Base-by-base conservation (phyloP, 2,329 filamentous ascomycete species). In the Diaporthe aspalathi region DNA sequence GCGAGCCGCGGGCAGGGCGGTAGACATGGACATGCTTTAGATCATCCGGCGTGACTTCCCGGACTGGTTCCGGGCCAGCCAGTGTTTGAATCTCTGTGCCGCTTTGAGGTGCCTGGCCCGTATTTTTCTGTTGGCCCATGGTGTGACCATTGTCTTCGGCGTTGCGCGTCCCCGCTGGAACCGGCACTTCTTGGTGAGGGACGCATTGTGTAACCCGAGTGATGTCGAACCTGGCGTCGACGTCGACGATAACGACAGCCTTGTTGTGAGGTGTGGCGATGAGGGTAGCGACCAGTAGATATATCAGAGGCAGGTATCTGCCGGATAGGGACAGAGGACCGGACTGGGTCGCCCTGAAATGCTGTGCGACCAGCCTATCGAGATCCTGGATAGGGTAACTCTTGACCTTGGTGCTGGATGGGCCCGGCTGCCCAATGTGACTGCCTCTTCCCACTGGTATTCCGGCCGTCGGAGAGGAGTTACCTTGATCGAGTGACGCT, bases 221-320 rank as follows among this genome's bases (percentile, higher is more conserved):
- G 2, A 84, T 79, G 71, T 90, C 88, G 73, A 92, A 91, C 11
- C 84, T 83, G 11, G 81, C 81, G 56, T 89, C 87, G 1, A 86
- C 77, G 74, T 91, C 90, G 60, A 92, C 76, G 8, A 92, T 74
- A 0, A 87, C 80, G 9, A 91, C 76, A 8, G 87, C 80, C 75
- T 87, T 86, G 40, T 76, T 74, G 65, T 85, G 79, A 12, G 87
- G 86, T 5, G 83, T 73, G 0, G 83, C 79, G n/a, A 90, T 79
- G 47, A 90, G 81, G 2, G 81, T 82, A 5, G 86, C 86, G 29
- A 89, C 78, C 4, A 92, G 79, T 67, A 84, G 81, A 80, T 91
- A 90, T 45, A 91, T 76, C 11, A 92, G 81, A 0, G 88, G 85
- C 16, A 89, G 80, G 71, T 85, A 80, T 14, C 87, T 85, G 1